phyloP scores from a whole-genome alignment of 257 asterid species.

The Penstemon barbatus region DNA sequence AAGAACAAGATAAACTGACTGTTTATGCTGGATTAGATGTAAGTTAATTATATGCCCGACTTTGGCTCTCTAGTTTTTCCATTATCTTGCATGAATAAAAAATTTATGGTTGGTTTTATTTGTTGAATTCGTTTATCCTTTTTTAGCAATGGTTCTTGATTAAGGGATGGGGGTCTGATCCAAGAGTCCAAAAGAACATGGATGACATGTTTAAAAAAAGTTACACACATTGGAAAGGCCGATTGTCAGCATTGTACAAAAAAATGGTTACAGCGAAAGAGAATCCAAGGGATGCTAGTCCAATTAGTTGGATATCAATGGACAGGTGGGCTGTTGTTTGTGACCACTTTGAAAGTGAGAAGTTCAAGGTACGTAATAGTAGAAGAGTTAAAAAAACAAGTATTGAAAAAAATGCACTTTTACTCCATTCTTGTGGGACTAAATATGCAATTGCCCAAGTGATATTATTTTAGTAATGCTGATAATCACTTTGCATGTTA shows the following conservation, averaged over 20 bases:
- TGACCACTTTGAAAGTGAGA: not conserved
- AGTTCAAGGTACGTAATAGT: too few relatives aligned
- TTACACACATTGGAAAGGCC: too few relatives aligned
- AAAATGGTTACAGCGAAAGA: too few relatives aligned
- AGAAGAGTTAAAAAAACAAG: too few relatives aligned
- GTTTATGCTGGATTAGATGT: not conserved
- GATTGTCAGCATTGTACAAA: too few relatives aligned
- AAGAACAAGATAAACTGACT: not conserved
- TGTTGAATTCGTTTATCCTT: not conserved
- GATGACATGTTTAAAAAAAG: not conserved
- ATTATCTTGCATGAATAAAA: too few relatives aligned
- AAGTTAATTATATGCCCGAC: not conserved
- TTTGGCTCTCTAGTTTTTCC: too few relatives aligned
- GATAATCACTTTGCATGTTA: not conserved
- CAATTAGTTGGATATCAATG: not conserved
- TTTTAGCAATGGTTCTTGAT: not conserved
- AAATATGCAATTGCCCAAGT: too few relatives aligned
- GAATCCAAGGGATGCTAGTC: not conserved
- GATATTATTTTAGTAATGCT: not conserved
- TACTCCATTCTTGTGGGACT: too few relatives aligned
- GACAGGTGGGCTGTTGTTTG: not conserved
- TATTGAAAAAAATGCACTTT: too few relatives aligned
- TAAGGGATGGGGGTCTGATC: not conserved
- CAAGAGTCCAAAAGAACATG: not conserved
- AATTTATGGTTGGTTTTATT: too few relatives aligned